phyloP scores from a whole-genome alignment of 2,329 filamentous ascomycete genomes.

The Phialophora tarda region DNA sequence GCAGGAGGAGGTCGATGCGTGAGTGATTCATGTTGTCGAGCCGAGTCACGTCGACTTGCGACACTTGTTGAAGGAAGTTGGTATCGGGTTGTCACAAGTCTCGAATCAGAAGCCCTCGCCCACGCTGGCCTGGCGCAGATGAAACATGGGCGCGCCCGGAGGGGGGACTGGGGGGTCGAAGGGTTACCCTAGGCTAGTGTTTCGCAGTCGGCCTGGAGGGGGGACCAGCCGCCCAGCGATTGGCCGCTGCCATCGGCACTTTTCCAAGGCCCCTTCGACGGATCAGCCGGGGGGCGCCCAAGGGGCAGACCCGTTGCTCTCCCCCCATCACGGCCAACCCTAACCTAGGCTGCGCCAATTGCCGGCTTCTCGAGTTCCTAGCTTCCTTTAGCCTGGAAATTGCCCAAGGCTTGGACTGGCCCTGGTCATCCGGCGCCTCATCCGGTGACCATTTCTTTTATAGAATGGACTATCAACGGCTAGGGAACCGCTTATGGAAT shows the following conservation, averaged over 20 bases:
- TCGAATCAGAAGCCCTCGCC: conserved; percentile 28
- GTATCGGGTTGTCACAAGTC: conserved; percentile 9
- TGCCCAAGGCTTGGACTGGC: conserved; percentile 11
- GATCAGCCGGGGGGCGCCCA: conserved; percentile 3
- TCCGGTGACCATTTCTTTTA: conserved; percentile 20
- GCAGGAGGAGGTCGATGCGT: conserved; percentile 2
- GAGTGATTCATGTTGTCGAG: conserved; percentile 17
- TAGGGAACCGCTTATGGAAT: conserved; percentile 19
- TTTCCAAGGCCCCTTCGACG: conserved; percentile 5
- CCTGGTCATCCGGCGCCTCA: conserved; percentile 25
- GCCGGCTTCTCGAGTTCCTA: conserved; percentile 18
- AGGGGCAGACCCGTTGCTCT: conserved; percentile 9
- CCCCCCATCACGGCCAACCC: conserved; percentile 14
- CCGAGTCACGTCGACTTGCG: conserved; percentile 21
- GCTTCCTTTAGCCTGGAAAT: conserved; percentile 11
- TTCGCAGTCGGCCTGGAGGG: conserved; percentile 16
- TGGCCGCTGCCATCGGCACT: conserved; percentile 7
- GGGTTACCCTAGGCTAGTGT: conserved; percentile 16
- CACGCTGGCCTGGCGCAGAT: conserved; percentile 13
- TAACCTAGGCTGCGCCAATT: conserved; percentile 6
- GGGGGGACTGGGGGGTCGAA: neutral
- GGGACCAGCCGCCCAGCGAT: conserved; percentile 7
- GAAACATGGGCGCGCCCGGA: conserved; percentile 24
- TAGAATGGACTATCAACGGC: conserved; percentile 19
- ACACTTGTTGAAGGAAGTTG: conserved; percentile 28